Evolutionary conservation across 495 filamentous ascomycete genomes (phyloP).

Genomic region (Cudoniella acicularis): DNA sequence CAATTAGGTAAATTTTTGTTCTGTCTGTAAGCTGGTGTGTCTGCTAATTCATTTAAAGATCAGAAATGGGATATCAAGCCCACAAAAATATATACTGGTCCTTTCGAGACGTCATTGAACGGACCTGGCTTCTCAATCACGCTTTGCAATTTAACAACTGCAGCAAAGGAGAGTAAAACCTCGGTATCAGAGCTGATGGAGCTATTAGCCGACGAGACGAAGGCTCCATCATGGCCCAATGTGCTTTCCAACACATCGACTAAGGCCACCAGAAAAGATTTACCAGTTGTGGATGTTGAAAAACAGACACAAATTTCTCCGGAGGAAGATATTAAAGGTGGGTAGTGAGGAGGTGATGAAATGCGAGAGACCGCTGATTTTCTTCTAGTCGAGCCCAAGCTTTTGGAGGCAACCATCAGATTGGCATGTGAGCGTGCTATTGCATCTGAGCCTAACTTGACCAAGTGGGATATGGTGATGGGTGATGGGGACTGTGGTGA

Average conservation of each 20-base stretch:
- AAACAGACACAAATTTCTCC: slow-evolving; percentile 4
- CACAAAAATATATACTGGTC: slow-evolving; percentile 36
- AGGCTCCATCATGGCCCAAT: slow-evolving; percentile 37
- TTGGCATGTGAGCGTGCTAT: slow-evolving; percentile 47
- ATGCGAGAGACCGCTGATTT: slow-evolving; percentile 15
- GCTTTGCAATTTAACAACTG: slow-evolving; percentile 51
- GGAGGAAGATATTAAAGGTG: slow-evolving; percentile 19
- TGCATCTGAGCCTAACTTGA: slow-evolving; percentile 53
- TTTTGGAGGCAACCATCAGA: slow-evolving; percentile 47
- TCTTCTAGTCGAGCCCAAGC: slow-evolving; percentile 39
- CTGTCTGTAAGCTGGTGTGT: not conserved
- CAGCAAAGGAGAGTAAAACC: slow-evolving; percentile 39
- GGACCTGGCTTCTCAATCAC: slow-evolving; percentile 60
- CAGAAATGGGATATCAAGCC: slow-evolving; percentile 32
- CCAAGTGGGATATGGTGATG: slow-evolving; percentile 61
- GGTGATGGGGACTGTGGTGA: slow-evolving; percentile 64
- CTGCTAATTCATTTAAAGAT: not conserved
- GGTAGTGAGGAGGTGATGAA: not conserved
- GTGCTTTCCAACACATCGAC: slow-evolving; percentile 18
- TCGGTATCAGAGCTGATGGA: slow-evolving; percentile 46
- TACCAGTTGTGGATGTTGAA: slow-evolving; percentile 11
- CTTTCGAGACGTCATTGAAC: slow-evolving; percentile 59
- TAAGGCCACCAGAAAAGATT: slow-evolving; percentile 1
- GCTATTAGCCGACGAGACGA: slow-evolving; percentile 50
- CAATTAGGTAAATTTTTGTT: slow-evolving; percentile 33